Conservation (phyloP, 169 alveolate genomes). For the Cryptosporidium ubiquitum region DNA sequence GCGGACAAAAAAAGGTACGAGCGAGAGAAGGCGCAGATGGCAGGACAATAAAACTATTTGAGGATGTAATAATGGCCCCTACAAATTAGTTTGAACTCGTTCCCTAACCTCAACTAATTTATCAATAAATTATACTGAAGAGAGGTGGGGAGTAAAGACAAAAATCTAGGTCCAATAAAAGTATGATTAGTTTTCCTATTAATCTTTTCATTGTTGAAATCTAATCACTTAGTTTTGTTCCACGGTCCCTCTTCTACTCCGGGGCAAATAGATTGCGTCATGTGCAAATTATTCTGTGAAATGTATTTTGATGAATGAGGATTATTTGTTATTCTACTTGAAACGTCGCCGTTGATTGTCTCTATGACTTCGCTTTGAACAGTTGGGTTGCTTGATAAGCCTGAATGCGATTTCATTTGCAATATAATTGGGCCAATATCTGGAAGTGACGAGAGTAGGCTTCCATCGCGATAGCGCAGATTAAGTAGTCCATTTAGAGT, state of each 20-base stretch:
- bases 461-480: conserved; percentile 53
- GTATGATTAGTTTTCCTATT: conserved; percentile 46
- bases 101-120: background rate
- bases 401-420: conserved; percentile 56
- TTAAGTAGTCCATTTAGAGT: conserved; percentile 83
- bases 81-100: conserved; percentile 8
- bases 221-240: conserved; percentile 50
- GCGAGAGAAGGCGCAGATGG: conserved; percentile 83
- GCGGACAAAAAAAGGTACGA: conserved; percentile 89
- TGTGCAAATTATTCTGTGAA: conserved; percentile 22
- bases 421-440: conserved; percentile 61
- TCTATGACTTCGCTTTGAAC: background rate
- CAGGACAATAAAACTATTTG: conserved; percentile 38
- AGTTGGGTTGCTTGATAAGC: background rate
- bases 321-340: background rate
- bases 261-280: conserved; percentile 57
- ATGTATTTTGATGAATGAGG: conserved; percentile 36
- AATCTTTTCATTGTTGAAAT: conserved; percentile 3
- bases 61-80: background rate
- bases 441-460: conserved; percentile 58
- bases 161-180: background rate
- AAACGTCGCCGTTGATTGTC: background rate
- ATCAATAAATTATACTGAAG: background rate
- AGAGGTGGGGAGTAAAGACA: conserved; percentile 2
- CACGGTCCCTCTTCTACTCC: conserved; percentile 74